Evolutionary conservation across 768 basidiomycete species (phyloP), one percentile per base, ranked within the genome.

Genomic region (Ramaria sp.): DNA sequence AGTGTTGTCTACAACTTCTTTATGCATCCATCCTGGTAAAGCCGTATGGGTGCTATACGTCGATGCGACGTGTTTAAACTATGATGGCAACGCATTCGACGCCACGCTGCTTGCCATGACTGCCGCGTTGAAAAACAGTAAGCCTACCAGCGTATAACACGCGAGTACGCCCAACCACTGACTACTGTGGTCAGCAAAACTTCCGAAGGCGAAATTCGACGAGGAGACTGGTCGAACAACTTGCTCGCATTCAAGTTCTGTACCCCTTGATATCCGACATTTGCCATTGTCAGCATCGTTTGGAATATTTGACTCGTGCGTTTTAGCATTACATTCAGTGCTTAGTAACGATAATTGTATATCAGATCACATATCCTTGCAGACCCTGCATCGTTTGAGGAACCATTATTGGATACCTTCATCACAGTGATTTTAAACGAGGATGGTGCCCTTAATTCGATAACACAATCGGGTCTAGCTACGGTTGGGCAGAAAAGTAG

Each of bases 11-110:
- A 76, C 84, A 2, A 68, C 76, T 1, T 80, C 83, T 4, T 79
- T 98, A 3, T 86, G 85, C 66, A 96, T 99, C 57, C 77, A 87
- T 15, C 78, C 81, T 0, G 83, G 82, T 3, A 89, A 86, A 66
- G 78, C 91, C 0, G 92, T 75, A 0, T 99, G 93, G 92, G 86
- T 87, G 30, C 76, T 98, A n/a, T 98, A 97, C 65, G 78, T 97
- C 62, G 96, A 99, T 62, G 82, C 89, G 30, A 89, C 86, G 0
- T 97, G 95, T 67, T 90, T 99, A 61, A 98, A 96, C 71, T 96
- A 95, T 66, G 94, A 98, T 67, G 96, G 96, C 5, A 98, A 97
- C 65, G 87, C 78, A 1, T 91, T 94, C 59, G 96, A 99, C 62
- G 91, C 96, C 0, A 78, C 90, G 0, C 75, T 97, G 10, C 67